Conservation (phyloP, 2,329 filamentous ascomycete genomes). For the Colletotrichum filicis region DNA sequence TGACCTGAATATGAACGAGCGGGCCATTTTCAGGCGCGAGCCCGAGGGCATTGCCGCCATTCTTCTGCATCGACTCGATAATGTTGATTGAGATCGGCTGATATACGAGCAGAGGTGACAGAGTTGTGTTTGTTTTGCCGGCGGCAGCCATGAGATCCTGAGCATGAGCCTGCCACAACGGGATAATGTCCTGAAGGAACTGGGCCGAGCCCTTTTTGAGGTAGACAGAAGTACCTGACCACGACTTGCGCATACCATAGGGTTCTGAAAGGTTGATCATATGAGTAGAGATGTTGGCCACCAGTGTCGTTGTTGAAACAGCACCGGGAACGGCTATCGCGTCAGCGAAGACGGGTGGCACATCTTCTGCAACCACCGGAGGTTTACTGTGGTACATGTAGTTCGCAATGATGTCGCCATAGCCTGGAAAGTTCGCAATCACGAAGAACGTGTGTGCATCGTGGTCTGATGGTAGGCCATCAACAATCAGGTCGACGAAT, state of each 20-base stretch:
- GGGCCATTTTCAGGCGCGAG: slow-evolving; percentile 48
- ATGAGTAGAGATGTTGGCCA: slow-evolving; percentile 41
- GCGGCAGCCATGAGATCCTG: slow-evolving; percentile 30
- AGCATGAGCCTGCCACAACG: slow-evolving; percentile 39
- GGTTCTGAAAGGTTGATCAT: slow-evolving; percentile 39
- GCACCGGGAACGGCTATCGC: slow-evolving; percentile 38
- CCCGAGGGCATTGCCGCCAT: slow-evolving; percentile 55
- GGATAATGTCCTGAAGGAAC: slow-evolving; percentile 42
- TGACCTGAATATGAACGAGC: slow-evolving; percentile 45
- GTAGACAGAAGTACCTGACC: slow-evolving; percentile 1
- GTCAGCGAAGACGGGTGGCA: slow-evolving; percentile 38
- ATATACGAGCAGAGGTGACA: slow-evolving; percentile 43
- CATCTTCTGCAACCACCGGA: slow-evolving; percentile 10
- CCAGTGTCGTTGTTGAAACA: slow-evolving; percentile 37
- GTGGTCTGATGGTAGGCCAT: slow-evolving; percentile 35
- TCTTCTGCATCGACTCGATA: slow-evolving; percentile 43
- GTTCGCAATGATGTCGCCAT: slow-evolving; percentile 28
- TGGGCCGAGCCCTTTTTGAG: not conserved
- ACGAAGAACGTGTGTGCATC: slow-evolving; percentile 40
- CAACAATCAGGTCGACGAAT: slow-evolving; percentile 28
- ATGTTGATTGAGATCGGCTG: slow-evolving; percentile 53
- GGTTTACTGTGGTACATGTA: slow-evolving; percentile 36
- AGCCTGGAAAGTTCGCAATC: slow-evolving; percentile 14
- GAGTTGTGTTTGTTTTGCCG: slow-evolving; percentile 4
- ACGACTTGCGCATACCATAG: slow-evolving; percentile 39